Evolutionary conservation across 441 rosid genomes (phyloP).

Genomic region (Jatropha podagrica): DNA sequence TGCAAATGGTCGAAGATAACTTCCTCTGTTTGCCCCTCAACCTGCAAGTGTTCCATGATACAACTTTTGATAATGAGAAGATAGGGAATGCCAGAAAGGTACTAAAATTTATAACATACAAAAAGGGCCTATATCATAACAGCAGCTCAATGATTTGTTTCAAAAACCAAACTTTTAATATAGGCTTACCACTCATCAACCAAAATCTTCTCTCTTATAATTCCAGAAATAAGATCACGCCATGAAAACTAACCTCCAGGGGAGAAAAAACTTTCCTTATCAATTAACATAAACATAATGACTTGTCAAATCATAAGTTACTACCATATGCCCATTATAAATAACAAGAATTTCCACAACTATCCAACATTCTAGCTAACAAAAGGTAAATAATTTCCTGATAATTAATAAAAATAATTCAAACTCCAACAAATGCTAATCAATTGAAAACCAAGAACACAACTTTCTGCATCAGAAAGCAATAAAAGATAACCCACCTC

Average conservation of each 20-base stretch:
- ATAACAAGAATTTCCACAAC: background rate
- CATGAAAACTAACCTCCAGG: background rate
- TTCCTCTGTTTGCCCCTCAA: conserved; percentile 95
- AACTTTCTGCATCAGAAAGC: background rate
- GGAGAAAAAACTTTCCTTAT: background rate
- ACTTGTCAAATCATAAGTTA: background rate
- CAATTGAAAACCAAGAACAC: background rate
- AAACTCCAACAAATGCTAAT: background rate
- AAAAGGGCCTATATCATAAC: background rate
- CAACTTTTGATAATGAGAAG: background rate
- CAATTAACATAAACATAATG: background rate
- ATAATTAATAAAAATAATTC: background rate
- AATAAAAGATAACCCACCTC: background rate
- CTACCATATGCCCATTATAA: background rate
- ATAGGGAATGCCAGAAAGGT: conserved; percentile 8
- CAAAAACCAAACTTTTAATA: background rate
- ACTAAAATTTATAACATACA: background rate
- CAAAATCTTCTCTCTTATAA: background rate
- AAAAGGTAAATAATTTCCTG: background rate
- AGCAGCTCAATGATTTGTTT: background rate
- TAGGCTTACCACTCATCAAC: background rate
- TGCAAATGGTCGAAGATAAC: conserved; percentile 98
- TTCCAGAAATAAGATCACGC: background rate
- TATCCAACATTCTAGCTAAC: background rate
- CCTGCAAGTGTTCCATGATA: conserved; percentile 43